Percentiles rank a stretch among this genome's conserved stretches.
These are phyloP conservation scores for Erysimum cheiri DNA, from an alignment of 441 rosid genomes.

Conservation along the genomic window DNA sequence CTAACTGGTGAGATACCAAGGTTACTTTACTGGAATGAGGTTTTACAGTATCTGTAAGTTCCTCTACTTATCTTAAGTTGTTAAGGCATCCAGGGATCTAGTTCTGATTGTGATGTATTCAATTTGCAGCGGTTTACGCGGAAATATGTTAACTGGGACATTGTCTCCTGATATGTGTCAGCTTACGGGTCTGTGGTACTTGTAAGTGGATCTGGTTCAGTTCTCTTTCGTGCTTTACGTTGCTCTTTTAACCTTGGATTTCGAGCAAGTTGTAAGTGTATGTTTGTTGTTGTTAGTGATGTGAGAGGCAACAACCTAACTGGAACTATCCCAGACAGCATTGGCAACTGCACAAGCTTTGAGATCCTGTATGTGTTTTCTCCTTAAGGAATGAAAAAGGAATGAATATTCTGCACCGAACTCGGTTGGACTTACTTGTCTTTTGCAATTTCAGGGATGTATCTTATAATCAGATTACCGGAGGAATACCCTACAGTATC, in stretches of 20 bases:
- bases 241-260: background rate
- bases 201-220: conserved; percentile 57
- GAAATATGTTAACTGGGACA: conserved; percentile 77
- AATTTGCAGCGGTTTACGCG: conserved; percentile 73
- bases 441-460: conserved; percentile 63
- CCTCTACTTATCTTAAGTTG: background rate
- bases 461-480: conserved; percentile 81
- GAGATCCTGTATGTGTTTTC: conserved; percentile 74
- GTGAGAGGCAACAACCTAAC: conserved; percentile 88
- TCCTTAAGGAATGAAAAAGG: background rate
- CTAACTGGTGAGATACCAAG: conserved; percentile 88
- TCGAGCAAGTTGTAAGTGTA: background rate
- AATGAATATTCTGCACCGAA: background rate
- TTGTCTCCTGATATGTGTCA: conserved; percentile 93
- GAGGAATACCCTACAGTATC: conserved; percentile 86
- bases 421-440: background rate
- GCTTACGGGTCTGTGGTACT: conserved; percentile 92
- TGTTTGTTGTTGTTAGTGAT: conserved; percentile 59
- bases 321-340: conserved; percentile 79
- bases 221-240: background rate
- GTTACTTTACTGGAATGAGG: conserved; percentile 93
- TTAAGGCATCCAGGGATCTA: background rate
- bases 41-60: conserved; percentile 91
- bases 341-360: conserved; percentile 95
- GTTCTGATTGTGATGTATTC: background rate